These are phyloP conservation scores for Kwoniella bestiolae DNA, from an alignment of 768 basidiomycete species.

Conservation along the genomic window DNA sequence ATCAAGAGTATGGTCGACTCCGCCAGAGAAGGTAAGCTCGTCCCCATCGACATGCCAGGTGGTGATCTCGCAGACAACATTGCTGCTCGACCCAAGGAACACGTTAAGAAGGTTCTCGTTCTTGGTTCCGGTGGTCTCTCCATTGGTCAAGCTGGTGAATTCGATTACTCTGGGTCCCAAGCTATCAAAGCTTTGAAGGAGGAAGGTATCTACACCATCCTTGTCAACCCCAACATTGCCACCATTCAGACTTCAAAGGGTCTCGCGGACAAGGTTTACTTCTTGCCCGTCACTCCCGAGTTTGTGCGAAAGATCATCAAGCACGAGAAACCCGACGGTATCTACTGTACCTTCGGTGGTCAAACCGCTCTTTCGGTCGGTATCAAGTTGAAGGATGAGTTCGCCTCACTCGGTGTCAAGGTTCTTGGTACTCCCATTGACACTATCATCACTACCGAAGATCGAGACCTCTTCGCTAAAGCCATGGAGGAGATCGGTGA, in stretches of 20 bases:
- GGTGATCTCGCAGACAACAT: constrained; percentile 77
- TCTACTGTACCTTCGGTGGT: constrained; percentile 97
- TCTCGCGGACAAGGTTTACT: constrained; percentile 98
- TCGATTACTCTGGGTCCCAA: constrained; percentile 99
- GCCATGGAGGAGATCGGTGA: constrained; percentile 97
- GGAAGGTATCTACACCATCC: constrained; percentile 98
- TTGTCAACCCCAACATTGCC: constrained; percentile 98
- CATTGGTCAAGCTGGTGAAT: constrained; percentile 98
- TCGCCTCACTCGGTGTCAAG: constrained; percentile 81
- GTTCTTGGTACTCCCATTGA: constrained; percentile 96
- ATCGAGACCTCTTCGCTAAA: constrained; percentile 87
- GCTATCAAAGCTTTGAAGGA: constrained; percentile 99
- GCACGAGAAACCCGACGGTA: constrained; percentile 98
- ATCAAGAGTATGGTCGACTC: constrained; percentile 82
- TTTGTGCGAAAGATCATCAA: constrained; percentile 98
- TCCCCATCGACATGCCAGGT: constrained; percentile 61
- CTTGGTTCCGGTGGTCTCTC: constrained; percentile 96
- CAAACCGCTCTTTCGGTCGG: constrained; percentile 97
- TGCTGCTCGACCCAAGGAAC: constrained; percentile 64
- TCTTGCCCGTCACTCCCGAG: constrained; percentile 96
- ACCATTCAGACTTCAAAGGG: constrained; percentile 98
- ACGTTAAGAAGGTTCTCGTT: constrained; percentile 91
- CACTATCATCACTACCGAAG: constrained; percentile 96
- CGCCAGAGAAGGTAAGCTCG: constrained; percentile 58
- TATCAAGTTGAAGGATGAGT: constrained; percentile 97